Percentiles rank a stretch among this genome's conserved stretches.
Conservation (phyloP, 2,329 filamentous ascomycete species). For the Diplodia intermedia region DNA sequence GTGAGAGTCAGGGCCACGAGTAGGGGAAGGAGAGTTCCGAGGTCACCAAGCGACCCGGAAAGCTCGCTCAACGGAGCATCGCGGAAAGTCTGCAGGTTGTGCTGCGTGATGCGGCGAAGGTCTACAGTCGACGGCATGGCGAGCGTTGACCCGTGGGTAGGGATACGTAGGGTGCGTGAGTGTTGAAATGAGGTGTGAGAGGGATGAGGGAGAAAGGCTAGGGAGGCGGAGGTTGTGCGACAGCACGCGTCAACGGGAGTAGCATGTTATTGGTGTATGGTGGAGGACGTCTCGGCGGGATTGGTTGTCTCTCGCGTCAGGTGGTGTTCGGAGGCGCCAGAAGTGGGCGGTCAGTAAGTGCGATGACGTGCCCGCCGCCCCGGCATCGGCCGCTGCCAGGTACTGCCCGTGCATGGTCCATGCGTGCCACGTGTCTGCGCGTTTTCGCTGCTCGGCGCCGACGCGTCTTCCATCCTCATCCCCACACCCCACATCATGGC, state of each 20-base stretch:
- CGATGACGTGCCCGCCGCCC: constrained; percentile 8
- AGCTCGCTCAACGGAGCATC: constrained; percentile 73
- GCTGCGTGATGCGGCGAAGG: constrained; percentile 41
- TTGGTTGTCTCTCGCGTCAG: constrained; percentile 14
- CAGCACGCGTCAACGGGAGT: neutral
- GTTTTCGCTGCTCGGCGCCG: constrained; percentile 5
- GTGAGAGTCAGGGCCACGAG: constrained; percentile 85
- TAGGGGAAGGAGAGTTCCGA: constrained; percentile 87
- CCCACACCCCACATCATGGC: constrained; percentile 17
- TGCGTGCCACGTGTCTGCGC: constrained; percentile 24
- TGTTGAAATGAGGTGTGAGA: neutral
- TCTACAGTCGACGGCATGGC: constrained; percentile 32
- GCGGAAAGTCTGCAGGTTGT: constrained; percentile 65
- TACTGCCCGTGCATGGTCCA: neutral
- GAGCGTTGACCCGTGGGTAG: neutral
- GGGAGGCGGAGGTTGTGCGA: constrained; percentile 7
- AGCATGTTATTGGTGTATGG: constrained; percentile 10
- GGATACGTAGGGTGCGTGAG: neutral
- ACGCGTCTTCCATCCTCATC: constrained; percentile 27
- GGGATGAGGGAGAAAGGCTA: neutral
- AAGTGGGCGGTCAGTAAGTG: constrained; percentile 20
- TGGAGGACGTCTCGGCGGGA: constrained; percentile 9
- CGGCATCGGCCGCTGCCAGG: constrained; percentile 14
- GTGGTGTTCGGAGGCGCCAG: constrained; percentile 5
- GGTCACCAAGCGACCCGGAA: constrained; percentile 85